Evolutionary conservation across 768 basidiomycete genomes (phyloP).

Genomic region (Butyriboletus loyo): DNA sequence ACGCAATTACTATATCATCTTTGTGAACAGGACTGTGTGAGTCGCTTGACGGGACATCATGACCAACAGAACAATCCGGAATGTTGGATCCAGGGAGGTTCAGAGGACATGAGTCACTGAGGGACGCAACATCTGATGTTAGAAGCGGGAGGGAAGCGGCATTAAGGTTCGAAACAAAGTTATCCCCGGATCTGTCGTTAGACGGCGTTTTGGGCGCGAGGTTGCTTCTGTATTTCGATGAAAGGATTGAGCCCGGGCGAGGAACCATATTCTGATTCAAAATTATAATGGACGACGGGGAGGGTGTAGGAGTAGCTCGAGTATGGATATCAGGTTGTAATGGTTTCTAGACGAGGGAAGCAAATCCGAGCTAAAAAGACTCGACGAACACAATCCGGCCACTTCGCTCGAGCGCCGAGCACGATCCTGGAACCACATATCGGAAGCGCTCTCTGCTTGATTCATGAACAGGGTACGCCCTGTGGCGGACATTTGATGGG

Average conservation of each 20-base stretch:
- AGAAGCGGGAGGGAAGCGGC: background rate
- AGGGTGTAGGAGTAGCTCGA: background rate
- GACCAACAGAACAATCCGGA: background rate
- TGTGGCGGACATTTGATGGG: background rate
- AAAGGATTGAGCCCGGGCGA: background rate
- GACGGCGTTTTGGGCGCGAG: background rate
- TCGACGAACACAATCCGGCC: background rate
- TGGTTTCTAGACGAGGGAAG: background rate
- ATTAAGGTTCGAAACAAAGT: background rate
- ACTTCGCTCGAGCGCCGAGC: background rate
- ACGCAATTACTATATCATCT: conserved; percentile 18
- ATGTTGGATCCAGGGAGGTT: background rate
- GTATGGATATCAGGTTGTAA: background rate
- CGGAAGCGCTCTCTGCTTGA: background rate
- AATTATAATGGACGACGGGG: background rate
- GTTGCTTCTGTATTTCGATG: background rate
- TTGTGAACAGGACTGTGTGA: background rate
- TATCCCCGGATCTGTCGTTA: background rate
- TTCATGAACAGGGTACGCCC: background rate
- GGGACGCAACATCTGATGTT: background rate
- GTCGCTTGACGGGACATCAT: background rate
- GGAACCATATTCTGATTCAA: background rate
- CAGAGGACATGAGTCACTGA: background rate
- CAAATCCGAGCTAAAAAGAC: background rate
- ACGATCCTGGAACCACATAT: background rate